Evolutionary conservation across 2,329 filamentous ascomycete genomes (phyloP), one percentile per base, ranked within the genome.

Genomic region (Zopfia rhizophila): DNA sequence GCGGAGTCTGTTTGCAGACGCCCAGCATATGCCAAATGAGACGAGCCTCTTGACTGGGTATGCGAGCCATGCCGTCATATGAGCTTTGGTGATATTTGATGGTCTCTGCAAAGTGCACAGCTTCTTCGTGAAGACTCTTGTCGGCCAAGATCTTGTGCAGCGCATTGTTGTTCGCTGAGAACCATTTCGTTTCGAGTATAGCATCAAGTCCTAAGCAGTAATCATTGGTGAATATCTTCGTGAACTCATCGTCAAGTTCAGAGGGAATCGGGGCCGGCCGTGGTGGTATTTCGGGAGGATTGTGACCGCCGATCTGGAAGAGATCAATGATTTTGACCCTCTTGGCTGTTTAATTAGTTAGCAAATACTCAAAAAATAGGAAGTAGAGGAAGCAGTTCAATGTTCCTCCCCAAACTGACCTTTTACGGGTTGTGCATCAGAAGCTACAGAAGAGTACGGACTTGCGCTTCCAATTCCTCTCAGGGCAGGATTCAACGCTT

Each of bases 111-210:
- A 71, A 71, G 50, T 59, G 63, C 4, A 60, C 54, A 13, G 66
- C 66, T 48, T 71, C 68, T 41, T 70, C 66, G 38, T 69, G 68
- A 43, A 71, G 40, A 13, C 39, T 50, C 17, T 61, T 56, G 63
- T 88, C 80, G 24, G 70, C 72, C 46, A 84, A 72, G 2, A 88
- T 71, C 39, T 78, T 48, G 28, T 57, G 61, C 22, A 72, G 72
- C n/a, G 67, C 68, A 42, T 81, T 74, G 41, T 79, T 82, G 55
- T 78, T 78, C 25, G 73, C 75, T 18, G 76, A 83, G 73, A 90
- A 97, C 92, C 92, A 97, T 19, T 80, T 81, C 5, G 90, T 89
- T 69, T 97, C 92, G n/a, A 72, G 54, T 48, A 70, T 64, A 16
- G 60, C 46, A 44, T 70, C 65, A 5, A 72, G 58, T 6, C 68